Base-by-base conservation (phyloP, 352 stramenopile genomes). In the Aphanomyces euteiches region DNA sequence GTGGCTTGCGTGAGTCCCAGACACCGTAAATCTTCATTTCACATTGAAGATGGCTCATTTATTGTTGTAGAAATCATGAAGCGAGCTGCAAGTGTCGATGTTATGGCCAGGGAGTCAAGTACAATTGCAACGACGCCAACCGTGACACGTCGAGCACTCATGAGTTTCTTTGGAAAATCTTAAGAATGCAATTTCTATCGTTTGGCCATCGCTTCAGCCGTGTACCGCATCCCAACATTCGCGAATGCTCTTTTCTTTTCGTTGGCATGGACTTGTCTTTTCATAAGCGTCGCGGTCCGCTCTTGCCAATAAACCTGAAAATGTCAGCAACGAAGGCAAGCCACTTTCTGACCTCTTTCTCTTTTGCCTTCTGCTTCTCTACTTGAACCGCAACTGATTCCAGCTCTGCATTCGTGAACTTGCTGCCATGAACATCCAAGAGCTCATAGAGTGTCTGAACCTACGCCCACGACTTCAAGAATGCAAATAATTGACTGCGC, bases 151-250 rank as follows among this genome's bases (percentile, higher is more conserved):
- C 64, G 64, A 6, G 48, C 64, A n/a, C 48, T 70, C 48, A 63
- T 70, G 64, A 70, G 39, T 34, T 70, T 70, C 39, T 70, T 70
- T 47, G 64, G 64, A 19, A 47, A n/a, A 15, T 63, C 59, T 47
- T 54, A 67, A 37, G 40, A 45, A 57, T 6, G 13, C 56, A 63
- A 40, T 48, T 15, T 28, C 19, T 40, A 70, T 19, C 64, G 64
- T n/a, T 45, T 47, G 19, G 53, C 43, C 64, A 70, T 70, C 17
- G 64, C 64, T 21, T 61, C 28, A 7, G 64, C 64, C n/a, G 64
- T 70, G 47, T 61, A 70, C 47, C 53, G 53, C 36, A 70, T 45
- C 5, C 64, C 64, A 43, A 70, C 64, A 21, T 60, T 70, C 4
- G 64, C 64, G 48, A 70, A 70, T 19, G 64, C 12, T 21, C 47